These are phyloP conservation scores for Cutaneotrichosporon arboriforme DNA, from an alignment of 1,284 basidiomycete genomes.

Conservation along the genomic window DNA sequence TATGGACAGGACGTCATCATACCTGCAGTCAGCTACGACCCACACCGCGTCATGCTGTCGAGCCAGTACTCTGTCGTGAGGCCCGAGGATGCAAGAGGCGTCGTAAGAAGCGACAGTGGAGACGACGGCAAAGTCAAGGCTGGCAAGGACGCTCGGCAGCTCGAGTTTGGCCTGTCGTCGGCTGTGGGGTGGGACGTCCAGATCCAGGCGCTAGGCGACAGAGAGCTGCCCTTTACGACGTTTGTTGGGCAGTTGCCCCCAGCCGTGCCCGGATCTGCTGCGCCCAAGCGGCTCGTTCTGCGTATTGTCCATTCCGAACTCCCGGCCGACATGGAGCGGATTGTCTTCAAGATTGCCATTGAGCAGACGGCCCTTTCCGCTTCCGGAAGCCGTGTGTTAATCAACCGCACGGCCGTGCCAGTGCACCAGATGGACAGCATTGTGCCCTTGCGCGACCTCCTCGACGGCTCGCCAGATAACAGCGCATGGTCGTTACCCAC, in stretches of 20 bases:
- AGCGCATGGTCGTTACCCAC: slow-evolving; percentile 40
- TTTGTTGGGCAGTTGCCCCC: slow-evolving; percentile 55
- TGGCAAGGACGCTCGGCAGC: slow-evolving; percentile 53
- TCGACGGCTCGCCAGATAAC: slow-evolving; percentile 39
- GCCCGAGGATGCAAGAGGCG: slow-evolving; percentile 53
- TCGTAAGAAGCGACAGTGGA: too few relatives aligned
- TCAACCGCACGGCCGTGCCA: slow-evolving; percentile 74
- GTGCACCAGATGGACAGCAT: slow-evolving; percentile 51
- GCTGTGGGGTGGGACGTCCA: slow-evolving; percentile 88
- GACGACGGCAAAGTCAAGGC: slow-evolving; percentile 23
- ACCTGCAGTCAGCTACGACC: slow-evolving; percentile 68
- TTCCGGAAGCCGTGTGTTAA: slow-evolving; percentile 53
- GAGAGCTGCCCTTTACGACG: slow-evolving; percentile 58
- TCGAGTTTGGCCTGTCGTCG: slow-evolving; percentile 74
- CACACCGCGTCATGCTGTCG: slow-evolving; percentile 71
- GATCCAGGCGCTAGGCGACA: slow-evolving; percentile 59
- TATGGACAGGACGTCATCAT: slow-evolving; percentile 80
- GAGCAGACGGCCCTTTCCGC: slow-evolving; percentile 61
- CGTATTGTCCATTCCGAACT: slow-evolving; percentile 66
- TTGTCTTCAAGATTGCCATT: slow-evolving; percentile 70
- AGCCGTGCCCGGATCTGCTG: slow-evolving; percentile 38
- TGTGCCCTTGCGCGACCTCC: slow-evolving; percentile 16
- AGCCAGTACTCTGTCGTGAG: slow-evolving; percentile 77
- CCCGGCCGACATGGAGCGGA: slow-evolving; percentile 56
- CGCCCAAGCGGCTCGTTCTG: slow-evolving; percentile 60